Evolutionary conservation across 1,284 basidiomycete species (phyloP).

Genomic region (Mycosarcoma maydis): DNA sequence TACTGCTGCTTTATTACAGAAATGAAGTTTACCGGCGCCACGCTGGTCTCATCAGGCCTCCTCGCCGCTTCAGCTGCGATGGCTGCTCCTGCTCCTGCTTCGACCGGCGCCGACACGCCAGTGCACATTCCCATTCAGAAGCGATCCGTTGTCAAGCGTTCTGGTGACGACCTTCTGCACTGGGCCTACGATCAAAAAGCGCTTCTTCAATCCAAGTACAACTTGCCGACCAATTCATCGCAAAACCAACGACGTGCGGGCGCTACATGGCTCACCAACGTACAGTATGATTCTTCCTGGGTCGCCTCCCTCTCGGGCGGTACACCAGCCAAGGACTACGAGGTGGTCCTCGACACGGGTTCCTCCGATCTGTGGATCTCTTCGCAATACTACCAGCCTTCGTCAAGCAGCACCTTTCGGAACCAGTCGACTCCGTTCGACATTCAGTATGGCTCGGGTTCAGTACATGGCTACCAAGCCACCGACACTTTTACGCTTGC

Average conservation of each 20-base stretch:
- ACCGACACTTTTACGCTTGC: constrained; percentile 41
- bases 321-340: constrained; percentile 28
- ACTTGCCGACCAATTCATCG: constrained; percentile 6
- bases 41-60: constrained; percentile 23
- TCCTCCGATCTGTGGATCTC: constrained; percentile 51
- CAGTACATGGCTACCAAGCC: constrained; percentile 41
- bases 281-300: constrained; percentile 53
- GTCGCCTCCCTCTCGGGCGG: constrained; percentile 45
- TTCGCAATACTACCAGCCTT: constrained; percentile 22
- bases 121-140: constrained; percentile 39
- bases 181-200: constrained; percentile 54
- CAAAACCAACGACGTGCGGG: constrained; percentile 16
- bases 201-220: constrained; percentile 51
- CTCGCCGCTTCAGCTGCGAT: constrained; percentile 24
- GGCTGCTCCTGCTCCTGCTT: constrained; percentile 18
- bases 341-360: constrained; percentile 57
- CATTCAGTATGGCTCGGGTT: constrained; percentile 48
- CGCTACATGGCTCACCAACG: constrained; percentile 33
- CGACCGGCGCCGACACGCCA: neutral
- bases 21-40: constrained; percentile 33
- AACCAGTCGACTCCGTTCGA: constrained; percentile 35
- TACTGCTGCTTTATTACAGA: no score
- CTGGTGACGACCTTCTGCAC: constrained; percentile 33
- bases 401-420: constrained; percentile 27
- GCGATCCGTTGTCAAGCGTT: constrained; percentile 21